Evolutionary conservation across 306 rosid species (phyloP).

Genomic region (Glycine tomentella): DNA sequence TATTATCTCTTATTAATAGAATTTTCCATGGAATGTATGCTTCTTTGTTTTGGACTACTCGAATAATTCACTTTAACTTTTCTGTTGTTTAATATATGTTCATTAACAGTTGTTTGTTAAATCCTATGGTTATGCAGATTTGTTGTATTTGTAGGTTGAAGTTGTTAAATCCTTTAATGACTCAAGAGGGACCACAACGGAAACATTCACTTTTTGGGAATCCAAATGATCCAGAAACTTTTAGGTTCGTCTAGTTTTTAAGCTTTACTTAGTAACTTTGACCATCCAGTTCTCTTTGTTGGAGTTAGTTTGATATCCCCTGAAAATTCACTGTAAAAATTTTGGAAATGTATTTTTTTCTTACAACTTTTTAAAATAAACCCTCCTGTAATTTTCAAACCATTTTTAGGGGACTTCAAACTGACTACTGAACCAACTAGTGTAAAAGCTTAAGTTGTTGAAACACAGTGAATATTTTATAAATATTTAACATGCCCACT

Average conservation of each 20-base stretch:
- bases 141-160: constrained; percentile 71
- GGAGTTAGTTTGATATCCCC: constrained; percentile 10
- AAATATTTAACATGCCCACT: neutral
- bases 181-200: constrained; percentile 94
- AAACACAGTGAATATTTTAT: neutral
- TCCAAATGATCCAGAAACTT: constrained; percentile 93
- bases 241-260: constrained; percentile 65
- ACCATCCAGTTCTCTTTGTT: constrained; percentile 38
- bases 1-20: no score
- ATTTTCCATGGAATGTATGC: no score
- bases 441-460: neutral
- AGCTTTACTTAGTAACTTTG: constrained; percentile 18
- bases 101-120: neutral
- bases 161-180: constrained; percentile 88
- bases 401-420: constrained; percentile 8
- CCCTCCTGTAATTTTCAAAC: neutral
- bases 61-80: no score
- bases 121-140: constrained; percentile 43
- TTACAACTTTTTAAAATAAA: constrained; percentile 13
- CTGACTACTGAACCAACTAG: neutral
- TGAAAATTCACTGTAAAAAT: neutral
- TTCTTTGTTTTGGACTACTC: no score
- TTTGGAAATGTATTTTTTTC: neutral
- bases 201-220: constrained; percentile 92
- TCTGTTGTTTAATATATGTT: constrained; percentile 32